Percentiles rank a stretch among this genome's conserved stretches.
These are phyloP conservation scores for Backusella liffmaniae DNA, from an alignment of 192 early-diverging fungal species.

Conservation along the genomic window DNA sequence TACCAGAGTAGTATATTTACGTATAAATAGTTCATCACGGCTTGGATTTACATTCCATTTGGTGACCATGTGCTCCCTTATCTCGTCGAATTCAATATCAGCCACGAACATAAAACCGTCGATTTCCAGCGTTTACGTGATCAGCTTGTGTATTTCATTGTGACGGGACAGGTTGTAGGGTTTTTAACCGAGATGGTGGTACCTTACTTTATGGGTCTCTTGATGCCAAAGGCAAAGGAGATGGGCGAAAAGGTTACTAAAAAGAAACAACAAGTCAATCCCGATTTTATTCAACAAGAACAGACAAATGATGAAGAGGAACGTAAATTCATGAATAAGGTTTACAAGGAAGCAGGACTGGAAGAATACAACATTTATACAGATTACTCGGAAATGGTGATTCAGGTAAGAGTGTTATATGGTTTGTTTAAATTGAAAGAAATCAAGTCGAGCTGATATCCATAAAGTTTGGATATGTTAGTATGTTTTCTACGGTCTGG, in stretches of 20 bases:
- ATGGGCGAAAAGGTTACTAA: neutral
- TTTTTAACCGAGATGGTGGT: conserved; percentile 72
- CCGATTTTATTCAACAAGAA: neutral
- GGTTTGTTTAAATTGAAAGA: neutral
- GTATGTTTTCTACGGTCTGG: conserved; percentile 84
- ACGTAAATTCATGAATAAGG: conserved; percentile 48
- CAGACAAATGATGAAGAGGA: conserved; percentile 33
- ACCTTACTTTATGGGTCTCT: conserved; percentile 61
- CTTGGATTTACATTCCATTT: conserved; percentile 86
- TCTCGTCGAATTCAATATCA: conserved; percentile 40
- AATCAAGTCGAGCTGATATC: neutral
- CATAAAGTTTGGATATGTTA: conserved; percentile 79
- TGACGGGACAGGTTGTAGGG: conserved; percentile 81
- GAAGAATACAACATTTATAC: conserved; percentile 82
- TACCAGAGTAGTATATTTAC: neutral
- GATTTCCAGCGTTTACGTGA: conserved; percentile 55
- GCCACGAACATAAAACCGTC: conserved; percentile 41
- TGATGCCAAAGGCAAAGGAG: conserved; percentile 31
- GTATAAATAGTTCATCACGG: conserved; percentile 64
- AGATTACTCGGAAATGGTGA: conserved; percentile 92
- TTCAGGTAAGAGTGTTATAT: conserved; percentile 58
- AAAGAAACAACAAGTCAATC: neutral
- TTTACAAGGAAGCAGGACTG: conserved; percentile 58
- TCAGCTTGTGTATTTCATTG: conserved; percentile 74
- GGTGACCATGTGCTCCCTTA: conserved; percentile 61